These are phyloP conservation scores for Epithemia pelagica DNA, from an alignment of 108 stramenopile genomes.

Conservation along the genomic window DNA sequence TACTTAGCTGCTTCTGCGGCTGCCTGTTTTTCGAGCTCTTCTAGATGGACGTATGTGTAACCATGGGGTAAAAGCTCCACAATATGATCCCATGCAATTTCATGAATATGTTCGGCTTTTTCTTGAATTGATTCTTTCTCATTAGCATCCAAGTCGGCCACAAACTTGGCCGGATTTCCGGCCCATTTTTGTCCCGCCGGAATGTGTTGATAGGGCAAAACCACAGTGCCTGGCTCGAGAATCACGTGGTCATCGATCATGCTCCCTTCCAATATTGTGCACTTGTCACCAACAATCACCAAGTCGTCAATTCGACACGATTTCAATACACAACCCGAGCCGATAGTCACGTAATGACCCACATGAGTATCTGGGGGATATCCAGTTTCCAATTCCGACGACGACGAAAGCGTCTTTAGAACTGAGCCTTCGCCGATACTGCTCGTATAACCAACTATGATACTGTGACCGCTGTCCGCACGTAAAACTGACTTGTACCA, in stretches of 20 bases:
- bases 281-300: slow-evolving; percentile 80
- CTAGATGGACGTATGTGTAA: slow-evolving; percentile 80
- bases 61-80: slow-evolving; percentile 89
- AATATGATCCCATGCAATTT: slow-evolving; percentile 71
- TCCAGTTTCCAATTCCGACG: slow-evolving; percentile 49
- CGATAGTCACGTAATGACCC: slow-evolving; percentile 81
- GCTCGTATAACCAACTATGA: slow-evolving; percentile 78
- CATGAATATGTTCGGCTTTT: slow-evolving; percentile 54
- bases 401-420: slow-evolving; percentile 67
- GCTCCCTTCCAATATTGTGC: slow-evolving; percentile 82
- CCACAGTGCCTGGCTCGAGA: slow-evolving; percentile 87
- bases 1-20: not conserved
- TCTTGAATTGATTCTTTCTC: slow-evolving; percentile 64
- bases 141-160: slow-evolving; percentile 61
- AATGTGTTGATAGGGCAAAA: slow-evolving; percentile 79
- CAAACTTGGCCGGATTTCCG: slow-evolving; percentile 84
- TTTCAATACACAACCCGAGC: slow-evolving; percentile 70
- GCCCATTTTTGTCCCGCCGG: slow-evolving; percentile 87
- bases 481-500: slow-evolving; percentile 97
- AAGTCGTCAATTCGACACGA: slow-evolving; percentile 83
- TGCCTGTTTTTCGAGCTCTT: slow-evolving; percentile 67
- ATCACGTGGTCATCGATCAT: slow-evolving; percentile 80
- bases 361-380: slow-evolving; percentile 78
- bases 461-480: slow-evolving; percentile 77
- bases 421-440: slow-evolving; percentile 89